Base-by-base conservation (phyloP, 495 filamentous ascomycete species). In the Xylaria grammica region DNA sequence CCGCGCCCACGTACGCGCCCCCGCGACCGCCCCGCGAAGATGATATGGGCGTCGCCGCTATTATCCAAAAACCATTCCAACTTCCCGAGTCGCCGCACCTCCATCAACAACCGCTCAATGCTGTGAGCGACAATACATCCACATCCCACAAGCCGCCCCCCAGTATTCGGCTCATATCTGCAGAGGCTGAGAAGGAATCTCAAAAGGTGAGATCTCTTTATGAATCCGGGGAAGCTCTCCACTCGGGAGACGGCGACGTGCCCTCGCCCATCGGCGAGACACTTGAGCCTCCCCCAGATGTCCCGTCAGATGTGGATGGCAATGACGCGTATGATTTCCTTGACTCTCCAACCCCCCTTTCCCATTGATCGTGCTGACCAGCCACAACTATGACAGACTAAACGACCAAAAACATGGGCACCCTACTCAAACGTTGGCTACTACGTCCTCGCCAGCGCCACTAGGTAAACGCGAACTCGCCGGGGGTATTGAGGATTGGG, bases 401-500 rank as follows among this genome's bases (percentile, higher is more conserved):
- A 66, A 52, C 69, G 69, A 64, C 53, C 57, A 29, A 65, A 62
- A 29, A 69, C 62, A 2, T 64, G 69, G 69, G 63, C 60, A 22
- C 72, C 70, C 30, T 69, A 71, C 59, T 62, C 72, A 22, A 67
- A 69, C 40, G 63, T 73, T 65, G 66, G 70, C 64, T 76, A 80
- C 79, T 69, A 80, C 69, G 65, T 81, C 78, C 66, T 78, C 67
- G 60, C 52, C 29, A 51, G 52, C 24, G 62, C 62, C 22, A 64
- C 78, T 34, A 75, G 79, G 65, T 70, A 74, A 74, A 75, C 72
- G 78, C 40, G 79, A 84, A 75, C 76, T 89, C 15, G 92, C 93
- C 15, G 94, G 93, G 17, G 94, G 94, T 0, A 87, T 96, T 44
- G 95, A 99, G 71, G 94, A 97, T 70, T 99, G 95, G 96, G 90